Percentiles rank a stretch among this genome's conserved stretches.
Conservation (phyloP, 2,329 filamentous ascomycete species). For the Chalaropsis ovoidea region DNA sequence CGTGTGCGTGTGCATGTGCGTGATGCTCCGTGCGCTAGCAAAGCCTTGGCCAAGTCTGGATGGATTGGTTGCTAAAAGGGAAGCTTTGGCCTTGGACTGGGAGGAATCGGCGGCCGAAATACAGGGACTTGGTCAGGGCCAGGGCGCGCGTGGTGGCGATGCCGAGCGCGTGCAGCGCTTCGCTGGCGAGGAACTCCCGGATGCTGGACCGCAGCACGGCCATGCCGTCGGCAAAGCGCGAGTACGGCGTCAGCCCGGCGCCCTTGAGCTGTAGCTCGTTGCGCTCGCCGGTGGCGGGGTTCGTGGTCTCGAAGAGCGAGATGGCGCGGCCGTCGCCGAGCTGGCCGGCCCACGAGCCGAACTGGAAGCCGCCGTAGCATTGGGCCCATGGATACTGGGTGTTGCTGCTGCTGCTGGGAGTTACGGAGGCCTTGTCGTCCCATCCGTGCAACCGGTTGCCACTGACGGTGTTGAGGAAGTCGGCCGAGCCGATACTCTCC, state of each 20-base stretch:
- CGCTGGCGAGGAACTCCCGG: slow-evolving; percentile 85
- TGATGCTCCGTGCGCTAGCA: slow-evolving; percentile 7
- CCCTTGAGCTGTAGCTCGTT: slow-evolving; percentile 95
- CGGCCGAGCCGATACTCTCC: slow-evolving; percentile 57
- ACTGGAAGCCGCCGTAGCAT: slow-evolving; percentile 79
- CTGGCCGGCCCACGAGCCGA: slow-evolving; percentile 89
- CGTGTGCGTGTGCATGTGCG: too few species aligned
- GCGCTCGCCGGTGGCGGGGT: slow-evolving; percentile 56
- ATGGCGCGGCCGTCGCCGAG: slow-evolving; percentile 91
- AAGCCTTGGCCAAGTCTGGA: not conserved
- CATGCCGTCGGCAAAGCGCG: slow-evolving; percentile 89
- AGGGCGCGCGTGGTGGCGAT: slow-evolving; percentile 83
- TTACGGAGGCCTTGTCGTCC: slow-evolving; percentile 53
- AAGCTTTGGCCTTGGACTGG: not conserved
- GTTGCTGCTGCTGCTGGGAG: slow-evolving; percentile 38
- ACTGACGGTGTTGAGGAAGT: slow-evolving; percentile 66
- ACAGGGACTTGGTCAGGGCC: slow-evolving; percentile 61
- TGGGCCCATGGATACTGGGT: slow-evolving; percentile 82
- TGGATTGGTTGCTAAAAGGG: not conserved
- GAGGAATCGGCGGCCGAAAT: not conserved
- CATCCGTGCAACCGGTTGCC: slow-evolving; percentile 77
- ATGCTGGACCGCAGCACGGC: slow-evolving; percentile 89
- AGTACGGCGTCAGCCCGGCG: slow-evolving; percentile 87
- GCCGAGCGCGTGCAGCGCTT: slow-evolving; percentile 71
- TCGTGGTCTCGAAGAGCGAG: slow-evolving; percentile 81